Base-by-base conservation (phyloP, 1,284 basidiomycete species). In the Malassezia brasiliensis region DNA sequence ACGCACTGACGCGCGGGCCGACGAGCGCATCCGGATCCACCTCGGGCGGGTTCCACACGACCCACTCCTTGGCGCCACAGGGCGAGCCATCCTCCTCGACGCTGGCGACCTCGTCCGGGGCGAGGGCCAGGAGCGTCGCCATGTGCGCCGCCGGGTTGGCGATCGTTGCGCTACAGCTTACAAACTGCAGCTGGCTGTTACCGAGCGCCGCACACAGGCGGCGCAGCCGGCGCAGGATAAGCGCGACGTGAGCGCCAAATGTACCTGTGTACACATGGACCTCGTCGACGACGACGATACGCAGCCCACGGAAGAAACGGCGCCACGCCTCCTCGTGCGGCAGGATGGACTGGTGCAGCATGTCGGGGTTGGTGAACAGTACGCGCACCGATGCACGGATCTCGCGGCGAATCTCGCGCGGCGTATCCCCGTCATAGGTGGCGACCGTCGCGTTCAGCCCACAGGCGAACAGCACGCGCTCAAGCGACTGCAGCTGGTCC, bases 131-230 rank as follows among this genome's bases (percentile, higher is more conserved):
- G 60, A 88, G 85, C 10, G 82, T 79, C 45, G 62, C 56, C 66
- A 74, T 65, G 42, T 74, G 71, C 44, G 67, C 56, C 20, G 39
- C 57, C 0, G 90, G 88, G 62, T 88, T 85, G 8, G 83, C 79
- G 38, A 93, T 86, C 0, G 90, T 93, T 19, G 89, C 89, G 65
- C 86, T 90, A 72, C 89, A 91, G 28, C 88, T 90, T 4, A 93
- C 82, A 67, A 89, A 90, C 28, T 79, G 80, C 4, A 83, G 75
- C 1, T 11, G 78, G 82, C 67, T 66, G 85, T 88, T 93, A 51
- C 89, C 89, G 34, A 93, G 79, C 1, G 90, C 89, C 25, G 82
- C 81, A 69, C 88, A 89, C 25, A 91, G 79, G 49, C 90, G 79
- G 20, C 88, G 80, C 34, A 93, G 79, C 14, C 77, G 64, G 15